Base-by-base conservation (phyloP, 768 basidiomycete genomes). In the Tylopilus vinaceipallidus region DNA sequence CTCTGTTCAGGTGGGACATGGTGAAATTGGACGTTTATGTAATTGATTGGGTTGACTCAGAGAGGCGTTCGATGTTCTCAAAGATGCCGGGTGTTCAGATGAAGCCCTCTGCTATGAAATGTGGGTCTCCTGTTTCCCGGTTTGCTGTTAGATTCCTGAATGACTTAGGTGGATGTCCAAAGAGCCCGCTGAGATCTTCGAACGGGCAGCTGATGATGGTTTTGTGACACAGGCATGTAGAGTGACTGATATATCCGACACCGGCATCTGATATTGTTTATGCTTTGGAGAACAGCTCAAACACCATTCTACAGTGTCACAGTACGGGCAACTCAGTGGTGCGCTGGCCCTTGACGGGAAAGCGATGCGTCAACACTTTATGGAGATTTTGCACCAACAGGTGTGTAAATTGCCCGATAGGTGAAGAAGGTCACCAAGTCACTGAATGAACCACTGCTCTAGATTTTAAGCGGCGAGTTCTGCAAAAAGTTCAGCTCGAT, bases 171-270 rank as follows among this genome's bases (percentile, higher is more conserved):
- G 83, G 82, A 84, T 84, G 81, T 83, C 82, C 22, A 84, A 83
- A 56, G 82, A 84, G 57, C 82, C 83, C 1, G 82, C 82, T 7
- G 82, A 83, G 56, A 83, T 84, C 34, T 84, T 84, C 60, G 83
- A 84, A 63, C 71, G 79, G 16, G 81, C 83, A 8, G 83, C 82
- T 6, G 82, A 84, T 55, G 81, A 84, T 29, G 83, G 83, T 14
- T 83, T 84, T 65, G 76, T 84, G 42, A 62, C 60, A 16, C 81
- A 83, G 68, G 81, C 75, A 53, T 17, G 71, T 45, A 6, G 20
- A 14, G 23, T 20, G 16, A 2, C 38, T 6, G 20, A 27, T 8
- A n/a, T 10, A 10, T 29, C 17, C 26, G 24, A 33, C 1, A 17
- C 12, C 26, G n/a, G n/a, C n/a, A n/a, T n/a, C n/a, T 13, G 2